phyloP scores from a whole-genome alignment of 371 early-diverging fungal genomes.

The Rhizopus delemar region DNA sequence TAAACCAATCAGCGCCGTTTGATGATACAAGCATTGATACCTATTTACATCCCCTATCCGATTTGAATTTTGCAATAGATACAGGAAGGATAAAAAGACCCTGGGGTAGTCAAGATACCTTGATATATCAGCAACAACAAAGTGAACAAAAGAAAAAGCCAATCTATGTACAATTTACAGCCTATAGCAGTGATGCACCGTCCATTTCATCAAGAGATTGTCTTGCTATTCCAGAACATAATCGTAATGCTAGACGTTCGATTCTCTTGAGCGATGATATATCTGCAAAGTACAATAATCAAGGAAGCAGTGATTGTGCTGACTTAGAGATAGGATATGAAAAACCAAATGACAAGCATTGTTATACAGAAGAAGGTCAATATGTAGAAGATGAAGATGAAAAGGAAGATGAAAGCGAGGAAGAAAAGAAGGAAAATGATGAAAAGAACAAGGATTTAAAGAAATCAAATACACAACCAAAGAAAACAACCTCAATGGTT shows the following conservation, averaged over 20 bases:
- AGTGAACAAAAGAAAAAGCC: slow-evolving; percentile 28
- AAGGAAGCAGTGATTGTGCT: too few relatives aligned
- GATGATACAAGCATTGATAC: slow-evolving; percentile 20
- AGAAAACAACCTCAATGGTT: neutral
- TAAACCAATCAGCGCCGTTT: neutral
- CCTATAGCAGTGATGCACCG: neutral
- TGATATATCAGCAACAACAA: slow-evolving; percentile 26
- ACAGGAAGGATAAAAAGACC: slow-evolving; percentile 24
- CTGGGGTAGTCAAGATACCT: slow-evolving; percentile 50
- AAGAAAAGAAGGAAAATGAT: slow-evolving; percentile 6
- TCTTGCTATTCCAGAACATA: slow-evolving; percentile 5
- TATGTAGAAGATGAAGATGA: too few relatives aligned
- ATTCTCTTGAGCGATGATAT: slow-evolving; percentile 9
- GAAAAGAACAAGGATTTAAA: slow-evolving; percentile 6
- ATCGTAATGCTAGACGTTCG: slow-evolving; percentile 7
- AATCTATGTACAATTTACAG: slow-evolving; percentile 27
- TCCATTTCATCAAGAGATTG: slow-evolving; percentile 16
- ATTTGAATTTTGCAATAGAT: neutral
- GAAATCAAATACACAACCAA: neutral
- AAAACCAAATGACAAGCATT: too few relatives aligned
- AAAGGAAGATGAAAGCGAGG: too few relatives aligned
- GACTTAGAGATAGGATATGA: too few relatives aligned
- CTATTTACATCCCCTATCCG: neutral
- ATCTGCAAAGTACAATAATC: slow-evolving; percentile 8
- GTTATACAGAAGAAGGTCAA: too few relatives aligned